phyloP scores from a whole-genome alignment of 768 basidiomycete genomes.

The Coprinellus aureogranulatus region DNA sequence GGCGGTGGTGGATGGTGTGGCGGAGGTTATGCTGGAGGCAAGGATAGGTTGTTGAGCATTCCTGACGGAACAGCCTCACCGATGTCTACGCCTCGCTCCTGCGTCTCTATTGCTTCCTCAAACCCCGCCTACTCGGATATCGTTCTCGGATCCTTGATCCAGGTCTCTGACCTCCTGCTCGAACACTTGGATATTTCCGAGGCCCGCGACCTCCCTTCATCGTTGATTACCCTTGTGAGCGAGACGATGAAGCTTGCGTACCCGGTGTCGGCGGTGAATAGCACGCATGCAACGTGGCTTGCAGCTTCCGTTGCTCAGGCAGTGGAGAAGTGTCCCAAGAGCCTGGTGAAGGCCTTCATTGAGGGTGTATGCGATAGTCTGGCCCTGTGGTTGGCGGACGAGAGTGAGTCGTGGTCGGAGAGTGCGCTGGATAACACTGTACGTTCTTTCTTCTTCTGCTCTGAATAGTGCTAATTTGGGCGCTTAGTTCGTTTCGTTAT shows the following conservation, averaged over 20 bases:
- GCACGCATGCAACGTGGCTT: slow-evolving; percentile 60
- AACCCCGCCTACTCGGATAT: neutral
- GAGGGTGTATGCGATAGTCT: slow-evolving; percentile 54
- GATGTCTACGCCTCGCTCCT: slow-evolving; percentile 23
- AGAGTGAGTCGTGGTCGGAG: slow-evolving; percentile 43
- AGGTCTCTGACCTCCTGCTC: slow-evolving; percentile 62
- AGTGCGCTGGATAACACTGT: slow-evolving; percentile 63
- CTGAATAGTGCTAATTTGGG: neutral
- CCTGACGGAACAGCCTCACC: slow-evolving; percentile 22
- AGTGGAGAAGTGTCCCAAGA: slow-evolving; percentile 55
- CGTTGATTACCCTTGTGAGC: slow-evolving; percentile 58
- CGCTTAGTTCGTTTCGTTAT: slow-evolving; percentile 35
- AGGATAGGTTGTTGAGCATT: slow-evolving; percentile 16
- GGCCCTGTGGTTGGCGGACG: slow-evolving; percentile 63
- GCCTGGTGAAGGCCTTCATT: slow-evolving; percentile 44
- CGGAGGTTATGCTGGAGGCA: slow-evolving; percentile 40
- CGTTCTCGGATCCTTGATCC: slow-evolving; percentile 18
- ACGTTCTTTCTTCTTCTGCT: slow-evolving; percentile 18
- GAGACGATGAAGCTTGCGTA: slow-evolving; percentile 61
- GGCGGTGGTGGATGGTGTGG: slow-evolving; percentile 56
- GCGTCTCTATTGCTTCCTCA: neutral
- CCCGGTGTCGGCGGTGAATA: slow-evolving; percentile 58
- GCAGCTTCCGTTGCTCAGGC: slow-evolving; percentile 51
- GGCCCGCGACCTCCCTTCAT: slow-evolving; percentile 49
- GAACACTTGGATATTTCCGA: slow-evolving; percentile 51